phyloP scores from a whole-genome alignment of 495 filamentous ascomycete genomes.

The Xylaria castorea region DNA sequence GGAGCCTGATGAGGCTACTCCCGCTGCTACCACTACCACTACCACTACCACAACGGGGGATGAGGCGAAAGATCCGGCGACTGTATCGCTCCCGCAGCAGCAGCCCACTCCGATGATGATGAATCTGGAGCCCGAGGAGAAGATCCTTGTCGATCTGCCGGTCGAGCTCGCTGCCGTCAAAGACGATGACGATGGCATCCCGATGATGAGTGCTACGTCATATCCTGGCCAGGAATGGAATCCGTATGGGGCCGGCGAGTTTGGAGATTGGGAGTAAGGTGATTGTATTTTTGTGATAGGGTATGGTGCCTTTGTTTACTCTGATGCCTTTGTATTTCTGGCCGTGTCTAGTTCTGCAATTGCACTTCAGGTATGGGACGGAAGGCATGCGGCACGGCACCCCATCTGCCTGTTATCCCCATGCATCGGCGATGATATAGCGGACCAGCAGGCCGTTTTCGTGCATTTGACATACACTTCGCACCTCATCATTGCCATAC shows the following conservation, averaged over 20 bases:
- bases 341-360: background rate
- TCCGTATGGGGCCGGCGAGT: conserved; percentile 57
- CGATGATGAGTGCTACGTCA: conserved; percentile 76
- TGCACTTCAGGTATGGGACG: background rate
- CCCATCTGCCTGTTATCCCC: too few relatives aligned
- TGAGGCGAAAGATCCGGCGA: background rate
- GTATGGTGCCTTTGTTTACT: background rate
- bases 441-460: background rate
- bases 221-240: conserved; percentile 88
- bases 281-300: background rate
- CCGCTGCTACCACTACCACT: background rate
- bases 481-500: background rate
- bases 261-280: conserved; percentile 37
- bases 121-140: conserved; percentile 53
- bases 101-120: conserved; percentile 31
- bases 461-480: background rate
- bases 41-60: background rate
- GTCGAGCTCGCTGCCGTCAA: conserved; percentile 37
- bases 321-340: background rate
- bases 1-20: conserved; percentile 31
- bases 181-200: conserved; percentile 58
- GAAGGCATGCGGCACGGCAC: background rate
- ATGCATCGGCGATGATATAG: background rate
- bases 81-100: conserved; percentile 27
- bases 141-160: conserved; percentile 53